Evolutionary conservation across 2,329 filamentous ascomycete species (phyloP).

Genomic region (Microdochium bolleyi): DNA sequence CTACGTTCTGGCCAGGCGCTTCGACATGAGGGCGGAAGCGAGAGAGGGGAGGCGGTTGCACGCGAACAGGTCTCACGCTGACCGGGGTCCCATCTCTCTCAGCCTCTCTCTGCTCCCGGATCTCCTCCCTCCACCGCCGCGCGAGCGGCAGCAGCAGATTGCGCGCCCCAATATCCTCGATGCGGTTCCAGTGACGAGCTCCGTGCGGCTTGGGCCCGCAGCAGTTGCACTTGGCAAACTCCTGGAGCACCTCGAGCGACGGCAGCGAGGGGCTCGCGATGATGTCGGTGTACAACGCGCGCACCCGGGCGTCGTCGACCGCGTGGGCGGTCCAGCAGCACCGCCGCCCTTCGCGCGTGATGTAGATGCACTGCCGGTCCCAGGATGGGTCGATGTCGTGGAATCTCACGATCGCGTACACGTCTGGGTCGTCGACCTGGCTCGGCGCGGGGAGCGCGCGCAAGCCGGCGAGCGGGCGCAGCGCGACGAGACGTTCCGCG

Average conservation of each 20-base stretch:
- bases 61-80: neutral
- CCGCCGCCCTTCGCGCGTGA: neutral
- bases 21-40: neutral
- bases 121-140: neutral
- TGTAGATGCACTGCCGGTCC: neutral
- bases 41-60: neutral
- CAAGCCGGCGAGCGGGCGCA: neutral
- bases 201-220: neutral
- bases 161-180: neutral
- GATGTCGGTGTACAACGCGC: neutral
- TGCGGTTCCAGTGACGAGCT: neutral
- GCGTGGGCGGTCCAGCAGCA: neutral
- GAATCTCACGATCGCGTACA: neutral
- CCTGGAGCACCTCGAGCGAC: neutral
- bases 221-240: neutral
- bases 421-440: neutral
- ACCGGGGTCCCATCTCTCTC: too few relatives aligned
- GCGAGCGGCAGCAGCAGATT: neutral
- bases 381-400: neutral
- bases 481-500: neutral
- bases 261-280: neutral
- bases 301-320: neutral
- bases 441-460: too few relatives aligned
- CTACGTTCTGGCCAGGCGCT: neutral
- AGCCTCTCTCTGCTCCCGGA: neutral